Base-by-base conservation (phyloP, 768 basidiomycete genomes). In the Podaxis rugospora region DNA sequence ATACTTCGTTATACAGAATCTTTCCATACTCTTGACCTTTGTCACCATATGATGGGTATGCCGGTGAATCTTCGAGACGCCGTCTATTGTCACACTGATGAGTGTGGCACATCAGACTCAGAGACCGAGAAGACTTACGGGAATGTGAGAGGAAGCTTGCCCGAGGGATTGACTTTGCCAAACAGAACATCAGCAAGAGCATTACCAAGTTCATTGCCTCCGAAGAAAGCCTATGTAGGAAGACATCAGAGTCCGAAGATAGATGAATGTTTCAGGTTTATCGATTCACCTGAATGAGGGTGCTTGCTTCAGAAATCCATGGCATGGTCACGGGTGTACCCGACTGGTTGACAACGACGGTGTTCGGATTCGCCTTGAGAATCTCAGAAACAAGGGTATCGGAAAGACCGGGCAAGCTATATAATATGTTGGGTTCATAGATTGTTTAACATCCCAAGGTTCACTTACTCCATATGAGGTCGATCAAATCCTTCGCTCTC, bases 401-500 rank as follows among this genome's bases (percentile, higher is more conserved):
- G 4, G 79, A 80, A 10, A 72, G 67, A 2, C 82, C 80, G 16
- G 84, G 84, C 23, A 86, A 74, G 61, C 77, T 80, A 52, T 80
- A 52, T 14, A 40, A 36, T 49, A 14, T 23, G 25, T 49, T 49
- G 47, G 18, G 11, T 27, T 49, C 25, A 49, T 11, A 14, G 21
- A 49, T 49, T 27, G 14, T 23, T 3, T 11, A 23, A 49, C 10
- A 49, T 23, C 25, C 13, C 47, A 25, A 23, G 47, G 21, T 49
- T 49, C 23, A 68, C 70, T 42, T 61, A 81, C 78, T 76, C 74
- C 65, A 81, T 71, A 62, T 79, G 67, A 10, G 74, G 66, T 44
- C 86, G 75, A 66, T 88, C 87, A 63, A 80, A 81, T 2, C 84
- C 84, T 72, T 88, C 86, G 46, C 79, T 80, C 67, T 88, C 85